Conservation (phyloP, 2,329 filamentous ascomycete species). For the Pseudophaeomoniella oleicola region DNA sequence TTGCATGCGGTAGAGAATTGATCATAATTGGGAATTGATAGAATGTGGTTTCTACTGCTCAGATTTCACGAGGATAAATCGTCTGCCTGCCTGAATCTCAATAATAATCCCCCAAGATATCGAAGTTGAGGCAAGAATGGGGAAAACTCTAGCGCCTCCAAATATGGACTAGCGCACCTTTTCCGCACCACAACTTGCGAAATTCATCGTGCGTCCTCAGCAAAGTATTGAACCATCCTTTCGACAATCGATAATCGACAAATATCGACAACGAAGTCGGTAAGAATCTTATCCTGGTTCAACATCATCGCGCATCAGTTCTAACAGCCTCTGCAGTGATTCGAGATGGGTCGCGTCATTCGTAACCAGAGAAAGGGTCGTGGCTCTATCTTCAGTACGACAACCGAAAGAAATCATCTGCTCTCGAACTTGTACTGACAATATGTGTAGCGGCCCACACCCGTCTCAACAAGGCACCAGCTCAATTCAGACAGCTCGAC, state of each 20-base stretch:
- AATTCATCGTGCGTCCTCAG: neutral
- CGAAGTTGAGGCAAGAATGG: neutral
- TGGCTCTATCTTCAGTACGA: slow-evolving; percentile 61
- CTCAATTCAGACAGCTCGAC: slow-evolving; percentile 94
- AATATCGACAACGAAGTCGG: neutral
- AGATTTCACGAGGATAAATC: too few relatives aligned
- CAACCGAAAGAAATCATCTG: slow-evolving; percentile 14
- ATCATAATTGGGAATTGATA: too few relatives aligned
- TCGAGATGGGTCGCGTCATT: slow-evolving; percentile 54
- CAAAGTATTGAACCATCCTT: neutral
- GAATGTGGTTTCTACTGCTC: too few relatives aligned
- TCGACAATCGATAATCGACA: neutral
- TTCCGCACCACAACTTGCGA: neutral
- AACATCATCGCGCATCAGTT: neutral
- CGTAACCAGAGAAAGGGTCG: slow-evolving; percentile 66
- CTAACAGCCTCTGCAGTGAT: slow-evolving; percentile 18
- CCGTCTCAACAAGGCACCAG: slow-evolving; percentile 86
- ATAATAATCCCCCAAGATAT: too few relatives aligned
- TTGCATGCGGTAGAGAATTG: too few relatives aligned
- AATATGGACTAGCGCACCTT: neutral
- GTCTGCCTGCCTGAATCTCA: too few relatives aligned
- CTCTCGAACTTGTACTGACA: slow-evolving; percentile 6
- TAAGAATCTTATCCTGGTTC: neutral
- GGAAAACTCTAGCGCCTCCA: neutral
- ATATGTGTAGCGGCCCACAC: slow-evolving; percentile 53